Conservation (phyloP, 2,329 filamentous ascomycete species). For the Apiospora pterosperma region DNA sequence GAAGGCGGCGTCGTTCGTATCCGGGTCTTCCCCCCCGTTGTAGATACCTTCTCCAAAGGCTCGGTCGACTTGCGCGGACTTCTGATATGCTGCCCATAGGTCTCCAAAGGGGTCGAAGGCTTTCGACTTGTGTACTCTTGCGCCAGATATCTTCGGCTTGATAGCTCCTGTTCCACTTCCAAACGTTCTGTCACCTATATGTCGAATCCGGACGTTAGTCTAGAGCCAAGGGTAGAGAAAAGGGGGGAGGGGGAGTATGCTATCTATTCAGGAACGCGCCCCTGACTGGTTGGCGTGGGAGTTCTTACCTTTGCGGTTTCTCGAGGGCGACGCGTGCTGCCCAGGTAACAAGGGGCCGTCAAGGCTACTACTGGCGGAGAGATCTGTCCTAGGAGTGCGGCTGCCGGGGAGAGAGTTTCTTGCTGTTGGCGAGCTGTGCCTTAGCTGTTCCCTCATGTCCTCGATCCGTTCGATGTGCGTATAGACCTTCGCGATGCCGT, state of each 20-base stretch:
- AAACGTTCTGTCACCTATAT: background rate
- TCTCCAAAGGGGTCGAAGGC: background rate
- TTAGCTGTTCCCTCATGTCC: too few species aligned
- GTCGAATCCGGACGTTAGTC: background rate
- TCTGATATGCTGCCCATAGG: background rate
- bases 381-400: background rate
- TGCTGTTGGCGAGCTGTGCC: background rate
- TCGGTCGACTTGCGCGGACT: background rate
- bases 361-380: too few species aligned
- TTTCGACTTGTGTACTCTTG: too few species aligned
- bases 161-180: background rate
- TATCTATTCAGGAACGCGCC: background rate
- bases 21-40: background rate
- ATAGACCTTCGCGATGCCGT: accelerated
- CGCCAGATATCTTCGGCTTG: background rate
- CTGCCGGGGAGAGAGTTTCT: background rate
- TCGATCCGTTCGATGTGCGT: background rate
- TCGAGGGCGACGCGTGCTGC: background rate
- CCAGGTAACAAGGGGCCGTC: background rate
- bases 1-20: too few species aligned
- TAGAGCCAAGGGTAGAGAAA: background rate
- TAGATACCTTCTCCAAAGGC: background rate
- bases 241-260: background rate
- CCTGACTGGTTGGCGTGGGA: background rate
- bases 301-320: background rate